Evolutionary conservation across 1,284 basidiomycete genomes (phyloP).

Genomic region (Trametes versicolor): DNA sequence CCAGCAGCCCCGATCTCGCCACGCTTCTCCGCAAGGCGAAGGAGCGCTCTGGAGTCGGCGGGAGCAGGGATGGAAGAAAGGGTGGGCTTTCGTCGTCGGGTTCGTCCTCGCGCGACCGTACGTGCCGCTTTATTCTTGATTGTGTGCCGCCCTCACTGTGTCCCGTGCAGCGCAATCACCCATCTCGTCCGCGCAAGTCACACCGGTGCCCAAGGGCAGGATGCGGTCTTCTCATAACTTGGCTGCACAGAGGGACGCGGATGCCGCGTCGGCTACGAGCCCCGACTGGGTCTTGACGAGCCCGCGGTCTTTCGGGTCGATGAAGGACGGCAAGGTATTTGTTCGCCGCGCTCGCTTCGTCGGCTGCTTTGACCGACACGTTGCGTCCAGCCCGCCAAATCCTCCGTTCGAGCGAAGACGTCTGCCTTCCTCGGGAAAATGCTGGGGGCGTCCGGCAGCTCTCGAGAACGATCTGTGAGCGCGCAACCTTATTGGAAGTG

Average conservation of each 20-base stretch:
- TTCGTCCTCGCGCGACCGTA: constrained; percentile 52
- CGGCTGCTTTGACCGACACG: constrained; percentile 9
- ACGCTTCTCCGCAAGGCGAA: constrained; percentile 85
- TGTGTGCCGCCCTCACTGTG: constrained; percentile 17
- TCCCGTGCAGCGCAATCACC: constrained; percentile 27
- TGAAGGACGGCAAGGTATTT: constrained; percentile 58
- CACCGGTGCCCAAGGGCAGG: constrained; percentile 36
- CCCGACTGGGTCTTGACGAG: constrained; percentile 62
- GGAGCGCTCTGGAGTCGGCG: constrained; percentile 58
- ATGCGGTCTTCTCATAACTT: constrained; percentile 34
- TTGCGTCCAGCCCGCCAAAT: constrained; percentile 55
- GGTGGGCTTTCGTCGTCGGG: constrained; percentile 52
- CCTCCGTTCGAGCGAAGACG: constrained; percentile 77
- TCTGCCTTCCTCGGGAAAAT: constrained; percentile 82
- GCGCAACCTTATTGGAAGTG: constrained; percentile 17
- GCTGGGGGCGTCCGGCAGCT: constrained; percentile 64
- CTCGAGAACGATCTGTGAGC: constrained; percentile 77
- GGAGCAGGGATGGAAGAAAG: constrained; percentile 54
- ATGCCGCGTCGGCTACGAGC: constrained; percentile 35
- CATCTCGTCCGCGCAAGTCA: constrained; percentile 26
- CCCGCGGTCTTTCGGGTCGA: constrained; percentile 44
- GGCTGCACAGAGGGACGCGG: constrained; percentile 26
- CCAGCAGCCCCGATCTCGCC: constrained; percentile 88
- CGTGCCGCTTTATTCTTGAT: constrained; percentile 12
- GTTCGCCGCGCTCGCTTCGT: constrained; percentile 40